Evolutionary conservation across 2,329 filamentous ascomycete genomes (phyloP), one percentile per base, ranked within the genome.

Genomic region (Pseudocercospora cruenta): DNA sequence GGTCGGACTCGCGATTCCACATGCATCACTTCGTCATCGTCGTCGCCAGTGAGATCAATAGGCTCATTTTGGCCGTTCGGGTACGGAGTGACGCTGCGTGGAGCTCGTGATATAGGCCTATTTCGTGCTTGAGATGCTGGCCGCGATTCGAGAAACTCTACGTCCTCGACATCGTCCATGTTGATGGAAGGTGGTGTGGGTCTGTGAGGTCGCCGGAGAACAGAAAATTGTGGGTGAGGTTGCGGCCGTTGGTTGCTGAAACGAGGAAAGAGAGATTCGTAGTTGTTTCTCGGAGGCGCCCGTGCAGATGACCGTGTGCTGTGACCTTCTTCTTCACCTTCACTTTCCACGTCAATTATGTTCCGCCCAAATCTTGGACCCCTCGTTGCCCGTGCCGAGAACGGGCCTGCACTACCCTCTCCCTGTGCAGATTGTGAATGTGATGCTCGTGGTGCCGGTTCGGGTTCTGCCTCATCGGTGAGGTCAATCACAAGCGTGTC

Each of bases 131-230:
- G 67, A 43, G 66, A 64, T 22, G 64, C 62, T 43, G 67, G 62
- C 21, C 67, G 69, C 22, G 71, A 62, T 9, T 68, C 72, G n/a
- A 84, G 67, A 70, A 86, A 84, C 65, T 86, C 78, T 7, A 87
- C 80, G 59, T 87, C 85, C 2, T 83, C 68, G 51, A 68, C 68
- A 12, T 65, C 64, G 26, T 58, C 58, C 54, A 66, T 60, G 33
- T 58, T 55, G 62, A 45, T 21, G 39, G 39, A 43, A 62, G 61
- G 14, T 7, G 47, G 51, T 39, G 33, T 60, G 12, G 63, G 49
- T 59, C 21, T 24, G 24, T 64, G 51, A 58, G 66, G 63, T 55
- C 68, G 64, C 36, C 69, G 64, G 22, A 69, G 61, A 16, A 62
- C 36, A 16, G 70, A 68, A 31, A 58, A 69, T 57, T 64, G 68